A percentile compares a stretch with the other conserved stretches of the same genome.
Evolutionary conservation across 1,284 basidiomycete species (phyloP).

Genomic region (Cutaneotrichosporon sp.): DNA sequence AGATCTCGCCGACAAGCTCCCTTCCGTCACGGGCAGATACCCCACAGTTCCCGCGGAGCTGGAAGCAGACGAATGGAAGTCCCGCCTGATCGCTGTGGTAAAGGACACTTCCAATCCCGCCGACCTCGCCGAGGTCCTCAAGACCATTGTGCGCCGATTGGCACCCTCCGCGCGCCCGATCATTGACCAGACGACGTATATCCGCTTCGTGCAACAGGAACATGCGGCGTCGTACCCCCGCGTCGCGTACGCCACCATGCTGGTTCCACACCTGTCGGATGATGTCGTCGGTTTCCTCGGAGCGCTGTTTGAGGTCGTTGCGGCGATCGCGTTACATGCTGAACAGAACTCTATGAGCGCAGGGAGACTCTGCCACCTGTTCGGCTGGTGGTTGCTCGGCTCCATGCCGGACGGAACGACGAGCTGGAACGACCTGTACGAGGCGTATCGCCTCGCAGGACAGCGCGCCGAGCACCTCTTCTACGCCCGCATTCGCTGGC

Average conservation of each 20-base stretch:
- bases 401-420: conserved; percentile 4
- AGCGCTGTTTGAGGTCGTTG: conserved; percentile 36
- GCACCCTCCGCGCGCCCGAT: conserved; percentile 4
- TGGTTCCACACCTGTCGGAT: conserved; percentile 18
- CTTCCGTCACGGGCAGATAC: conserved; percentile 23
- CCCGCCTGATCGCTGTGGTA: conserved; percentile 15
- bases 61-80: conserved; percentile 14
- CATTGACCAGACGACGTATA: conserved; percentile 22
- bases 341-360: conserved; percentile 32
- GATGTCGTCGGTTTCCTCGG: conserved; percentile 20
- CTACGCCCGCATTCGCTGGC: conserved; percentile 38
- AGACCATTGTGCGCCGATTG: conserved; percentile 28
- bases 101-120: conserved; percentile 21
- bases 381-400: conserved; percentile 39
- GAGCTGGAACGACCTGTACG: conserved; percentile 32
- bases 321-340: conserved; percentile 29
- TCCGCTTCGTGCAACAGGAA: conserved; percentile 34
- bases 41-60: neutral
- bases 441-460: conserved; percentile 32
- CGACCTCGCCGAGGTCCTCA: conserved; percentile 32
- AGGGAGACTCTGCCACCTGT: conserved; percentile 27
- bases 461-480: conserved; percentile 36
- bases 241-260: conserved; percentile 27
- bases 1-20: conserved; percentile 22
- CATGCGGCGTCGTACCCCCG: conserved; percentile 34